Base-by-base conservation (phyloP, 1,284 basidiomycete genomes). In the Apiotrichum montevideense region DNA sequence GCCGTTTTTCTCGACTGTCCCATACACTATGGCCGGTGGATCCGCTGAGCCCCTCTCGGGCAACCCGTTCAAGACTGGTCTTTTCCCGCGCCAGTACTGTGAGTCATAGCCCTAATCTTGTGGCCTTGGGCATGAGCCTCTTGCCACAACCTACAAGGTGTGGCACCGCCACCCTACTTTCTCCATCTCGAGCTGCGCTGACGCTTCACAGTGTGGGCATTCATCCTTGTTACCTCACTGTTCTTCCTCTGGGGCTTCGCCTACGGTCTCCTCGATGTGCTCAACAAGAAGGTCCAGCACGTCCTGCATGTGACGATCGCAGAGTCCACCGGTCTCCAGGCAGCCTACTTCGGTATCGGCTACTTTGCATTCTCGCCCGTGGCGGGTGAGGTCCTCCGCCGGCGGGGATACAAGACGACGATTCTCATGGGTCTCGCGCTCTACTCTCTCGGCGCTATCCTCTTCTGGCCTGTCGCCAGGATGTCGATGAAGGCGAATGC, bases 201-300 rank as follows among this genome's bases (percentile, higher is more conserved):
- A 11, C 41, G 41, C 41, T 42, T 42, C 41, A 2, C 59, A 71
- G 68, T 75, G 46, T 71, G 69, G 67, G 81, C 87, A 11, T 89
- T 87, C 72, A 78, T 79, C 50, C 82, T 89, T 59, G 85, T 89
- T 62, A 37, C 14, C 59, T 74, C 52, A 67, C 66, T 67, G 81
- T 90, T 87, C 72, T 78, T 79, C 50, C 82, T 89, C 10, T 42
- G 41, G 41, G 41, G 72, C 66, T 71, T 75, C 70, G 74, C 75
- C 13, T 78, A 79, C 66, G 79, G 87, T 80, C 82, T 91, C 52
- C 85, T 92, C 62, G 90, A 92, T 74, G 88, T 90, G 37, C 80
- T 91, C 56, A 89, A 89, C 76, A 83, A 87, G 54, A 87, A 89
- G 70, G 89, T 90, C 74, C 88, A 88, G n/a, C 59, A 84, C 54